Evolutionary conservation across 768 basidiomycete species (phyloP).

Genomic region (Mycena venus): DNA sequence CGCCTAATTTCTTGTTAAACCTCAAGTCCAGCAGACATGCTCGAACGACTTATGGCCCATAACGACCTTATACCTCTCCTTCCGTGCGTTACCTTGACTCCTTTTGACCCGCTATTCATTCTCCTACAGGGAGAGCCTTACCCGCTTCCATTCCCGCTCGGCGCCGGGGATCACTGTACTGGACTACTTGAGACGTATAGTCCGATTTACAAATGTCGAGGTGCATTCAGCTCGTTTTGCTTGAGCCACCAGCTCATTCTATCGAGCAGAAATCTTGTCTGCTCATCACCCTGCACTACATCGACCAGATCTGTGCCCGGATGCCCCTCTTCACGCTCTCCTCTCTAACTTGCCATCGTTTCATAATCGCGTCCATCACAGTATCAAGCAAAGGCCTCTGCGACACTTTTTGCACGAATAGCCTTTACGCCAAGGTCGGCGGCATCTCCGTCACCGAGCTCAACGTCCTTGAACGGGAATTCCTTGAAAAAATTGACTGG

Average conservation of each 20-base stretch:
- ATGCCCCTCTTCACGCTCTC: constrained; percentile 92
- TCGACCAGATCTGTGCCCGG: constrained; percentile 93
- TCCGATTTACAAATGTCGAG: constrained; percentile 96
- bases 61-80: constrained; percentile 96
- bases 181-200: constrained; percentile 95
- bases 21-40: constrained; percentile 88
- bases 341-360: constrained; percentile 97
- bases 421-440: constrained; percentile 95
- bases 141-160: constrained; percentile 96
- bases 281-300: constrained; percentile 87
- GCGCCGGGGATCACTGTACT: constrained; percentile 89
- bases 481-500: constrained; percentile 94
- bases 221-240: constrained; percentile 56
- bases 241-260: constrained; percentile 25
- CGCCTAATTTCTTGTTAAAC: constrained; percentile 32
- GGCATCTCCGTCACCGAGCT: constrained; percentile 93
- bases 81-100: constrained; percentile 65
- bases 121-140: constrained; percentile 81
- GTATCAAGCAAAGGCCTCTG: constrained; percentile 96
- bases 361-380: constrained; percentile 93
- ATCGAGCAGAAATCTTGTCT: constrained; percentile 77
- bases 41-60: constrained; percentile 93
- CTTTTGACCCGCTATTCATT: constrained; percentile 1
- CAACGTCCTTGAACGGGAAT: constrained; percentile 95
- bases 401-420: constrained; percentile 96